Evolutionary conservation across 768 basidiomycete genomes (phyloP).

Genomic region (Hygrophoropsis aurantiaca): DNA sequence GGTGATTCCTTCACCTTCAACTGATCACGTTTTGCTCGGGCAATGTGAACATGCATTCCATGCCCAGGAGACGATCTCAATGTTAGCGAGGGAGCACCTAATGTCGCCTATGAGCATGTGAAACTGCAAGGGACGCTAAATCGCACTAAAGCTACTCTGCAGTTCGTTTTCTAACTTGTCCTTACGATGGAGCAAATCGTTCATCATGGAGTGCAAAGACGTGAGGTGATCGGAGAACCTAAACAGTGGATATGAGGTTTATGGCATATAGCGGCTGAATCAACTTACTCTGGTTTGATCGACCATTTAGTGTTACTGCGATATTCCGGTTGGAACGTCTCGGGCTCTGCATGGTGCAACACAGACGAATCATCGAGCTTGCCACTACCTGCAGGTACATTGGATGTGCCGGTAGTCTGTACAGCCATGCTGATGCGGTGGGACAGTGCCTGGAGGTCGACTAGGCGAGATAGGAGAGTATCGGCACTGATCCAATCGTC

Average conservation of each 20-base stretch:
- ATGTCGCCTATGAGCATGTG: not conserved
- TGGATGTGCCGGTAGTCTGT: slow-evolving; percentile 24
- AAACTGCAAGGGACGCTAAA: not conserved
- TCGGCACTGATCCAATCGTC: slow-evolving; percentile 61
- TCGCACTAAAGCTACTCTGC: slow-evolving; percentile 54
- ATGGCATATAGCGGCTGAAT: not conserved
- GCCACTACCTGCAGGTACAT: slow-evolving; percentile 11
- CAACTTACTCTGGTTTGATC: slow-evolving; percentile 65
- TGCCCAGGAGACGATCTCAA: slow-evolving; percentile 66
- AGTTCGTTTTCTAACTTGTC: slow-evolving; percentile 55
- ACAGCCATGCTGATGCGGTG: slow-evolving; percentile 54
- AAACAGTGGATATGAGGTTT: not conserved
- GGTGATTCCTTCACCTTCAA: slow-evolving; percentile 43
- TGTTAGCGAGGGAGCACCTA: slow-evolving; percentile 73
- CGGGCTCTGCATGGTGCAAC: slow-evolving; percentile 8
- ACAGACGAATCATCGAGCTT: slow-evolving; percentile 19
- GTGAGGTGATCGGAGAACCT: slow-evolving; percentile 63
- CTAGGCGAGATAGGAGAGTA: slow-evolving; percentile 51
- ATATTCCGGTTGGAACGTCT: slow-evolving; percentile 14
- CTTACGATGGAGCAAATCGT: slow-evolving; percentile 43
- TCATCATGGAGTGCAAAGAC: slow-evolving; percentile 48
- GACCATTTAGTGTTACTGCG: slow-evolving; percentile 45
- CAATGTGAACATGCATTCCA: slow-evolving; percentile 76
- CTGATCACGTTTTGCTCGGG: slow-evolving; percentile 62
- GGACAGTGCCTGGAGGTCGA: slow-evolving; percentile 51